Conservation (phyloP, 176 grass and related monocot species). For the Melocanna baccifera region DNA sequence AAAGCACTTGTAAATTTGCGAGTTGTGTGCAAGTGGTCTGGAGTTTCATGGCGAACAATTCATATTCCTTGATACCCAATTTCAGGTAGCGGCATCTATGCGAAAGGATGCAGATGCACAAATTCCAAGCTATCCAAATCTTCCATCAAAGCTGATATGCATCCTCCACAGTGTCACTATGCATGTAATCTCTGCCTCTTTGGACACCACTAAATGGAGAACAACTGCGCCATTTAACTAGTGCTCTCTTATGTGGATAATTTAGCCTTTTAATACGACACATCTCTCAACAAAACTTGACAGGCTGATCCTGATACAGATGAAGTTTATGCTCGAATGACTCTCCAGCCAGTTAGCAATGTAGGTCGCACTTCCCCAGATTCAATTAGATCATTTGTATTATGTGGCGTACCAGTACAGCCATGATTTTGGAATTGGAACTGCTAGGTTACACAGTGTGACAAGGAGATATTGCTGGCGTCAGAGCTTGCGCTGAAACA, state of each 20-base stretch:
- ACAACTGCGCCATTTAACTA: not conserved
- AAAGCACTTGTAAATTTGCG: constrained; percentile 14
- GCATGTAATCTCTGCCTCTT: constrained; percentile 47
- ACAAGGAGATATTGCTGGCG: constrained; percentile 62
- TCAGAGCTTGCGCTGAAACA: constrained; percentile 63
- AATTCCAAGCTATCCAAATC: constrained; percentile 80
- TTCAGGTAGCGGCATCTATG: constrained; percentile 84
- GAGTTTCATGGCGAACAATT: not conserved
- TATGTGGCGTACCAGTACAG: constrained; percentile 8
- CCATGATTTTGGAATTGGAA: constrained; percentile 29
- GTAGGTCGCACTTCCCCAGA: constrained; percentile 42
- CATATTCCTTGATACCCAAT: constrained; percentile 34
- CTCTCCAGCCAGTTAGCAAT: constrained; percentile 72
- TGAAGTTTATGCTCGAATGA: constrained; percentile 83
- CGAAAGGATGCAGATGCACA: constrained; percentile 60
- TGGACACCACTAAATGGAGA: constrained; percentile 2
- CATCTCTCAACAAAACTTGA: constrained; percentile 28
- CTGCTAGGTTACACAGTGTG: constrained; percentile 43
- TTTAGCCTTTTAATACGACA: not conserved
- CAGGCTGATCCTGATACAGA: constrained; percentile 76
- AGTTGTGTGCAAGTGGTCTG: constrained; percentile 9
- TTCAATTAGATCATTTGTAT: constrained; percentile 22
- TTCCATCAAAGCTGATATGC: constrained; percentile 69
- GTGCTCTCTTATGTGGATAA: not conserved
- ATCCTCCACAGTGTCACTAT: constrained; percentile 64